Percentiles rank a stretch among this genome's conserved stretches.
Conservation (phyloP, 306 rosid genomes). For the Vigna reflexopilosa region DNA sequence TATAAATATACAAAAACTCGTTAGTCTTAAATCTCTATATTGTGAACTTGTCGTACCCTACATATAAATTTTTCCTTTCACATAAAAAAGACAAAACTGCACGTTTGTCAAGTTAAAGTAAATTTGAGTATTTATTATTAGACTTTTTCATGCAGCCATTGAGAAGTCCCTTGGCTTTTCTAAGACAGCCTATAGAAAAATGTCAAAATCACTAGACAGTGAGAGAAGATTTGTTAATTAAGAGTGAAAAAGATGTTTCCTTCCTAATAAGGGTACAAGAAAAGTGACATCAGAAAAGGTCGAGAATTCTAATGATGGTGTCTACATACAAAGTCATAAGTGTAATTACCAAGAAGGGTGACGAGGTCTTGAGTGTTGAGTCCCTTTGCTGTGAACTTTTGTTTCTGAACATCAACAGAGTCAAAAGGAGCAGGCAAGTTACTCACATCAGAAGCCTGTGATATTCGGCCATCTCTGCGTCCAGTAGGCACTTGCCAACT, state of each 20-base stretch:
- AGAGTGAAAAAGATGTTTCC: not conserved
- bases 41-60: not conserved
- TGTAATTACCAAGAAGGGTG: conserved; percentile 58
- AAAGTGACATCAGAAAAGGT: not conserved
- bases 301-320: not conserved
- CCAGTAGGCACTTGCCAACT: conserved; percentile 71
- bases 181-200: not conserved
- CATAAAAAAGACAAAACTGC: not conserved
- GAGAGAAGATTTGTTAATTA: not conserved
- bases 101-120: not conserved
- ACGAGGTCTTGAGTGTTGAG: conserved; percentile 68
- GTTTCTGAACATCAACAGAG: conserved; percentile 52
- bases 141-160: not conserved
- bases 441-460: conserved; percentile 51
- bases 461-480: conserved; percentile 62
- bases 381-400: conserved; percentile 51
- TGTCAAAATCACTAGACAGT: not conserved
- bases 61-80: not conserved
- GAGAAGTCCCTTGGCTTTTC: not conserved
- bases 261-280: too few relatives aligned
- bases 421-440: conserved; percentile 52
- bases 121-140: not conserved
- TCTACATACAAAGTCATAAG: too few relatives aligned
- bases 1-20: not conserved
- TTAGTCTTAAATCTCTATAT: not conserved